Evolutionary conservation across 495 filamentous ascomycete species (phyloP).

Genomic region (Penicillium angulare): DNA sequence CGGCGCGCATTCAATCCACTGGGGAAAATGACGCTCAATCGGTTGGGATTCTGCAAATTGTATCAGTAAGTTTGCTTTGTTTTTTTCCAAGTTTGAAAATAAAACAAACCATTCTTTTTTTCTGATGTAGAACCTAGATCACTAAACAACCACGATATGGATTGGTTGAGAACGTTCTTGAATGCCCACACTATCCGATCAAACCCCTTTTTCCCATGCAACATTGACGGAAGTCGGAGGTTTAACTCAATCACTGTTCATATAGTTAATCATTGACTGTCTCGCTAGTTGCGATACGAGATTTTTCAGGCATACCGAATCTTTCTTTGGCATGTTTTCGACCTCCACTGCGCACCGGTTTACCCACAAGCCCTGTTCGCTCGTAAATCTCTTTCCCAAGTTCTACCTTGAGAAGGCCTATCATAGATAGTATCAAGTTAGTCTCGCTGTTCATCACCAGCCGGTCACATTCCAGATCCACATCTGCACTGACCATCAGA

Average conservation of each 20-base stretch:
- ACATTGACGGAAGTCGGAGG: slow-evolving; percentile 75
- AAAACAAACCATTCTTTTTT: slow-evolving; percentile 26
- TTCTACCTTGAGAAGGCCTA: slow-evolving; percentile 71
- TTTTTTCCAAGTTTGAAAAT: neutral
- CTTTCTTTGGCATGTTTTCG: slow-evolving; percentile 60
- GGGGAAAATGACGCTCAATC: slow-evolving; percentile 54
- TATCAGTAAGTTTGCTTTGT: neutral
- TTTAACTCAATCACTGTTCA: slow-evolving; percentile 74
- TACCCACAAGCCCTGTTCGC: slow-evolving; percentile 76
- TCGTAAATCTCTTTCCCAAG: slow-evolving; percentile 85
- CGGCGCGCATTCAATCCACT: slow-evolving; percentile 37
- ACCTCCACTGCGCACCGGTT: slow-evolving; percentile 58
- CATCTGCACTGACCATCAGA: slow-evolving; percentile 55
- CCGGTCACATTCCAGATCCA: neutral
- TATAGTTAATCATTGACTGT: slow-evolving; percentile 8
- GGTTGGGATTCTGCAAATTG: slow-evolving; percentile 36
- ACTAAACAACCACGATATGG: slow-evolving; percentile 79
- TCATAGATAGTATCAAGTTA: neutral
- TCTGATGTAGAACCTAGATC: slow-evolving; percentile 45
- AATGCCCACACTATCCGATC: slow-evolving; percentile 82
- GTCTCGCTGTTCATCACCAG: neutral
- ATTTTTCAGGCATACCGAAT: slow-evolving; percentile 42
- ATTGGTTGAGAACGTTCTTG: slow-evolving; percentile 71
- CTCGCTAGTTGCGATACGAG: neutral
- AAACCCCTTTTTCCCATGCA: slow-evolving; percentile 89